Conservation (phyloP, 441 rosid species). For the Mallotus japonicus region DNA sequence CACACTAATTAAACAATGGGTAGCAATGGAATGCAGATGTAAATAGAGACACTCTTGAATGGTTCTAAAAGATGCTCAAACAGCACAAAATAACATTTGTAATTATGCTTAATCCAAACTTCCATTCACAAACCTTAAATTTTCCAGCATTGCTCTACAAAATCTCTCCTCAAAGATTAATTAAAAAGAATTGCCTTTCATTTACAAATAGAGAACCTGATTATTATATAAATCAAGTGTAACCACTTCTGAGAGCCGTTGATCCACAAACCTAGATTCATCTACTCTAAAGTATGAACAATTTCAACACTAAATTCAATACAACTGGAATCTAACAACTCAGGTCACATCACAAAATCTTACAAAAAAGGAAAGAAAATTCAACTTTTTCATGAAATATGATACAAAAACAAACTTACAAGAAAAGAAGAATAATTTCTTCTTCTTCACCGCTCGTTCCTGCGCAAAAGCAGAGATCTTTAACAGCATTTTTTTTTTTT, state of each 20-base stretch:
- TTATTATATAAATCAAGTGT: neutral
- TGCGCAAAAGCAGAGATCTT: neutral
- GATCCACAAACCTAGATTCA: neutral
- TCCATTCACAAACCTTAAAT: neutral
- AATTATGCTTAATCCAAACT: neutral
- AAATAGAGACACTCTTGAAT: neutral
- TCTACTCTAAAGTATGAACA: neutral
- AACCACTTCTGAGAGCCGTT: neutral
- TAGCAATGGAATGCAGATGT: neutral
- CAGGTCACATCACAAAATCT: neutral
- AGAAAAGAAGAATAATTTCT: neutral
- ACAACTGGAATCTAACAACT: neutral
- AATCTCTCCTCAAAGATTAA: too few relatives aligned
- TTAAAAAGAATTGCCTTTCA: neutral
- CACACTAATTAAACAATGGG: neutral
- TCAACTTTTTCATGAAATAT: neutral
- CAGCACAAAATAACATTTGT: neutral
- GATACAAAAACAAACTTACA: neutral
- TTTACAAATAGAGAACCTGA: neutral
- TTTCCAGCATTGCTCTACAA: too few relatives aligned
- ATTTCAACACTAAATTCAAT: neutral
- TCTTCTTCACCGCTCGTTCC: neutral
- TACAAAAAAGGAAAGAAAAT: neutral
- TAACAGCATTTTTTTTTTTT: neutral
- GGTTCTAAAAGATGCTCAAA: neutral